Evolutionary conservation across 1,139 yeast species (phyloP).

Genomic region (Candida buenavistaensis): DNA sequence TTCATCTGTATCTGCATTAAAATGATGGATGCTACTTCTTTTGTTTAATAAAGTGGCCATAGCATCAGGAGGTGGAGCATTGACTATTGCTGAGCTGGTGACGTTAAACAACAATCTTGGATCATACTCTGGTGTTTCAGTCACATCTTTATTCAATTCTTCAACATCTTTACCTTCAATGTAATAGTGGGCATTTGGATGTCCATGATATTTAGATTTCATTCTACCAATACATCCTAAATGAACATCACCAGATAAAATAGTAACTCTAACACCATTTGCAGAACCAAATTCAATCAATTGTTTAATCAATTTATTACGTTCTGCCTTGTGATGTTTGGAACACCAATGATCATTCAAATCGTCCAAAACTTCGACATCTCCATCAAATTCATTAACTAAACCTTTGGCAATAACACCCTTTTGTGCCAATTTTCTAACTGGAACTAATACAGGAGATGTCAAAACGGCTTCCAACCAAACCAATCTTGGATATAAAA

Average conservation of each 20-base stretch:
- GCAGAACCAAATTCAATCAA: slow-evolving; percentile 64
- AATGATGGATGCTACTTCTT: slow-evolving; percentile 69
- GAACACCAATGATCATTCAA: slow-evolving; percentile 98
- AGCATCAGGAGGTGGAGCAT: slow-evolving; percentile 89
- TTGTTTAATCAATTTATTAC: slow-evolving; percentile 59
- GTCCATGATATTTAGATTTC: slow-evolving; percentile 56
- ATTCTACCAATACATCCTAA: slow-evolving; percentile 81
- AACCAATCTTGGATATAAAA: slow-evolving; percentile 88
- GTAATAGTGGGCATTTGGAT: slow-evolving; percentile 33
- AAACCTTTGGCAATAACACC: slow-evolving; percentile 68
- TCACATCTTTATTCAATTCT: slow-evolving; percentile 37
- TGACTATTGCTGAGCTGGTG: slow-evolving; percentile 84
- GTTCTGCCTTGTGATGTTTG: slow-evolving; percentile 72
- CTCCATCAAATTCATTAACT: slow-evolving; percentile 89
- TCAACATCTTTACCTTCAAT: slow-evolving; percentile 24
- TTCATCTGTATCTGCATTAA: slow-evolving; percentile 66
- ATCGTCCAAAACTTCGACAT: slow-evolving; percentile 87
- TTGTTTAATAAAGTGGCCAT: slow-evolving; percentile 71
- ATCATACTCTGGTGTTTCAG: slow-evolving; percentile 62
- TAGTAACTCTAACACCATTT: slow-evolving; percentile 71
- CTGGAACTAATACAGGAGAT: slow-evolving; percentile 61
- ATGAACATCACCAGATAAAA: slow-evolving; percentile 92
- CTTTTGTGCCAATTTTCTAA: slow-evolving; percentile 65
- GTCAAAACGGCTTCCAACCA: slow-evolving; percentile 80
- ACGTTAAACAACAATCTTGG: slow-evolving; percentile 79